phyloP scores from a whole-genome alignment of 2,329 filamentous ascomycete species.

The Aspergillus fumigatiaffinis region DNA sequence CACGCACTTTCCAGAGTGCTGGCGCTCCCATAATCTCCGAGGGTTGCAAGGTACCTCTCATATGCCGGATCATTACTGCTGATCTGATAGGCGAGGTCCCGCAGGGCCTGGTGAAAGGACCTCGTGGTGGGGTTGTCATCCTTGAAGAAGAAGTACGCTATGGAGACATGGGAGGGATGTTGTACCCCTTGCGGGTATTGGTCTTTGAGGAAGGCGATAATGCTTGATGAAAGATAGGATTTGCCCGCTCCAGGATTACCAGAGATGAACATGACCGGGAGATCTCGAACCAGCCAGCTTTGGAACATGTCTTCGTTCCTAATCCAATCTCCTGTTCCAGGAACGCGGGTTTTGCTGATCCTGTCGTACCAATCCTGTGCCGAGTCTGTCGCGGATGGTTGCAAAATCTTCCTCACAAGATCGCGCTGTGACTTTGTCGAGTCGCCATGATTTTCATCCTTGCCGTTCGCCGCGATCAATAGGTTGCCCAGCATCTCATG shows the following conservation, averaged over 20 bases:
- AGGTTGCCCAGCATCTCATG: conserved; percentile 6
- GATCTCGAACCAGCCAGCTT: conserved; percentile 38
- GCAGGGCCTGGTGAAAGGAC: conserved; percentile 44
- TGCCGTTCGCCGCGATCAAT: conserved; percentile 1
- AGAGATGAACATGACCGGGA: conserved; percentile 42
- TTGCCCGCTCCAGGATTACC: conserved; percentile 48
- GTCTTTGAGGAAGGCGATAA: conserved; percentile 39
- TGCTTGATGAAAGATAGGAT: conserved; percentile 43
- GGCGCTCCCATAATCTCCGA: conserved; percentile 39
- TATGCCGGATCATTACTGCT: conserved; percentile 46
- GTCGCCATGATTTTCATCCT: conserved; percentile 1
- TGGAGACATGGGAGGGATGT: conserved; percentile 18
- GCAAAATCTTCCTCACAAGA: conserved; percentile 24
- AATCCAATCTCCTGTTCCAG: conserved; percentile 48
- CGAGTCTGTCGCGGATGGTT: conserved; percentile 38
- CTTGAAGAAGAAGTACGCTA: conserved; percentile 50
- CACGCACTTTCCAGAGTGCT: conserved; percentile 45
- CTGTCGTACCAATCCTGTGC: conserved; percentile 42
- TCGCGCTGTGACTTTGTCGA: neutral
- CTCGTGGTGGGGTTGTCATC: conserved; percentile 46
- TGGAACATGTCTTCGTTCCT: conserved; percentile 38
- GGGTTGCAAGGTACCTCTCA: conserved; percentile 38
- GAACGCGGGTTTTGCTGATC: conserved; percentile 40
- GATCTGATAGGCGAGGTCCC: conserved; percentile 47
- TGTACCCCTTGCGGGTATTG: conserved; percentile 25